A percentile compares a stretch with the other conserved stretches of the same genome.
These are phyloP conservation scores for Arctium minus DNA, from an alignment of 129 eudicot species.

Conservation along the genomic window DNA sequence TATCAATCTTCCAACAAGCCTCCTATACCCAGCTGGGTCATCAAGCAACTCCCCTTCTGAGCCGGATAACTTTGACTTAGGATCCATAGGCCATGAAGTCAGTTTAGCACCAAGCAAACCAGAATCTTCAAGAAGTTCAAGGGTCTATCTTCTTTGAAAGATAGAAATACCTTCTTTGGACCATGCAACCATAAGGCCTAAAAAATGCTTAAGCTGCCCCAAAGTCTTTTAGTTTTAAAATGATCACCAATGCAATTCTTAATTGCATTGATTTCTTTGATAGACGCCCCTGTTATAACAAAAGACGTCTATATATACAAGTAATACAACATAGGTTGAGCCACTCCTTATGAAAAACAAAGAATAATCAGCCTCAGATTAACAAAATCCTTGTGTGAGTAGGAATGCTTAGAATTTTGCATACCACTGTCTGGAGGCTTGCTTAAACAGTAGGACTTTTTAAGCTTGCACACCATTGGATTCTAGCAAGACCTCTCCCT, in stretches of 20 bases:
- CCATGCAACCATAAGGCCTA: neutral
- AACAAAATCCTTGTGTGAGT: neutral
- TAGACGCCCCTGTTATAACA: neutral
- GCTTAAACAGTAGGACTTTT: neutral
- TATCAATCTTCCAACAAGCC: neutral
- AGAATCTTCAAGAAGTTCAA: neutral
- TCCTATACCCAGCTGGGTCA: neutral
- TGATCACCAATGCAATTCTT: neutral
- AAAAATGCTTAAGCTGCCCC: too few species aligned
- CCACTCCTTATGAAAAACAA: neutral
- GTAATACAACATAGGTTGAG: neutral
- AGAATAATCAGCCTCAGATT: neutral
- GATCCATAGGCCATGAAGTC: neutral
- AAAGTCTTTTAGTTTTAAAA: too few species aligned
- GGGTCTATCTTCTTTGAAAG: neutral
- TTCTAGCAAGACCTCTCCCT: neutral
- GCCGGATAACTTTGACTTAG: neutral
- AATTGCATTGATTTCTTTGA: neutral
- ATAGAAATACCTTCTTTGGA: neutral
- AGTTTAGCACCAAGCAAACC: neutral
- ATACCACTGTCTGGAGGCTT: neutral
- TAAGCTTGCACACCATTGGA: neutral
- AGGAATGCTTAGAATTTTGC: neutral
- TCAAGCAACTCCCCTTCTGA: neutral
- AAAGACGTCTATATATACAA: neutral